Base-by-base conservation (phyloP, 495 filamentous ascomycete species). In the Ascodesmis nigricans region DNA sequence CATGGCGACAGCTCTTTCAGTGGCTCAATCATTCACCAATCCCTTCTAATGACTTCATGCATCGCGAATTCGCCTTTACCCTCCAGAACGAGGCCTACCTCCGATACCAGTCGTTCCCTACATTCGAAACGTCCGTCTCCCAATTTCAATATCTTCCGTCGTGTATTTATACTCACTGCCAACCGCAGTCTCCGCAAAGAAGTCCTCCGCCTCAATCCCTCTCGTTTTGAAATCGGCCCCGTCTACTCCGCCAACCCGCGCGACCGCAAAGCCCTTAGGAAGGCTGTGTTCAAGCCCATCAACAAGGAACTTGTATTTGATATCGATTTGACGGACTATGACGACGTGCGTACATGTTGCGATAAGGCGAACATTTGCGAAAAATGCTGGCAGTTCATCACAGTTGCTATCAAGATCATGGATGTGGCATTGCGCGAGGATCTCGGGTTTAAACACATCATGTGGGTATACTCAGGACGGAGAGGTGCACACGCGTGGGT, bases 241-340 rank as follows among this genome's bases (percentile, higher is more conserved):
- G 76, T 93, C 9, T 97, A 97, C 54, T 76, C 65, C 21, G 73
- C 82, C 18, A 91, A 93, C 53, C 87, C 90, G 0, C 75, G 81
- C 36, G 87, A 95, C 39, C 78, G 90, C 45, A 97, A 97, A 56
- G 69, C 69, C 0, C 56, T 92, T 4, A 69, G 73, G 27, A 91
- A 90, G 54, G 57, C 65, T 10, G 64, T 62, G 35, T 83, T 87
- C 53, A 64, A 64, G 29, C 83, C 87, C 2, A 52, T 90, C 2
- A 60, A 72, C 1, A 95, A 95, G 50, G 87, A 97, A 54, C 57
- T 97, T 10, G 90, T 91, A 41, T 95, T 97, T 58, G 87, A 97
- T 72, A 92, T 97, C 44, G 87, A 97, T 66, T 64, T 97, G 64
- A 93, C 84, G 18, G 87, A 95, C 59, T 97, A 97, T 55, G 87